Conservation (phyloP, 1,284 basidiomycete genomes). For the Puccinia hordei region DNA sequence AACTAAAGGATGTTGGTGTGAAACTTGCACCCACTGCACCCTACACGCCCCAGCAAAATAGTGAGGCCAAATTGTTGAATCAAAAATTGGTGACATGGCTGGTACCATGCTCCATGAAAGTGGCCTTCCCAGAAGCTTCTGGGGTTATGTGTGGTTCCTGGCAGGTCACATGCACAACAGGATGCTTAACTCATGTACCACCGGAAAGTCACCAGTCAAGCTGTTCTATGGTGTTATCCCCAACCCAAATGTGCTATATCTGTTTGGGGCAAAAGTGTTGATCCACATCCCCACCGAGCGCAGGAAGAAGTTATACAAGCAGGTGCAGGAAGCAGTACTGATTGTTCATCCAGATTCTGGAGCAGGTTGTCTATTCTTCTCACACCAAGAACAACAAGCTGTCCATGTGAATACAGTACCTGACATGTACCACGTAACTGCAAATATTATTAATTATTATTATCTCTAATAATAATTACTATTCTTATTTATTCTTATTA, state of each 20-base stretch:
- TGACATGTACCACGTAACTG: too few species aligned
- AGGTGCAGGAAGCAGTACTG: background rate
- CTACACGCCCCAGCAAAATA: conserved; percentile 15
- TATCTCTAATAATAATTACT: too few species aligned
- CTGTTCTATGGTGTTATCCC: background rate
- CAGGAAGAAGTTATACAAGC: background rate
- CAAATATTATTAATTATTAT: too few species aligned
- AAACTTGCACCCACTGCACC: background rate
- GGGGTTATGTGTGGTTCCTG: background rate
- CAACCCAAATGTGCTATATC: too few species aligned
- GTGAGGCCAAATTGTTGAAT: background rate
- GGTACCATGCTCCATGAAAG: too few species aligned
- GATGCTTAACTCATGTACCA: background rate
- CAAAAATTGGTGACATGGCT: background rate
- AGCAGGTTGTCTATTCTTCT: conserved; percentile 2
- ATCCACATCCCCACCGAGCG: too few species aligned
- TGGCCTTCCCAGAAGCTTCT: background rate
- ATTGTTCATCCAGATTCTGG: background rate
- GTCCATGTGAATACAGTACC: too few species aligned
- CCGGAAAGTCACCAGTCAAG: background rate
- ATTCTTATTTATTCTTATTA: too few species aligned
- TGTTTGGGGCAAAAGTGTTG: background rate
- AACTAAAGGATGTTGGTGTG: background rate
- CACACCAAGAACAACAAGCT: too few species aligned
- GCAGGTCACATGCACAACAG: background rate